Conservation (phyloP, 2,329 filamentous ascomycete genomes). For the Fulvia fulva region DNA sequence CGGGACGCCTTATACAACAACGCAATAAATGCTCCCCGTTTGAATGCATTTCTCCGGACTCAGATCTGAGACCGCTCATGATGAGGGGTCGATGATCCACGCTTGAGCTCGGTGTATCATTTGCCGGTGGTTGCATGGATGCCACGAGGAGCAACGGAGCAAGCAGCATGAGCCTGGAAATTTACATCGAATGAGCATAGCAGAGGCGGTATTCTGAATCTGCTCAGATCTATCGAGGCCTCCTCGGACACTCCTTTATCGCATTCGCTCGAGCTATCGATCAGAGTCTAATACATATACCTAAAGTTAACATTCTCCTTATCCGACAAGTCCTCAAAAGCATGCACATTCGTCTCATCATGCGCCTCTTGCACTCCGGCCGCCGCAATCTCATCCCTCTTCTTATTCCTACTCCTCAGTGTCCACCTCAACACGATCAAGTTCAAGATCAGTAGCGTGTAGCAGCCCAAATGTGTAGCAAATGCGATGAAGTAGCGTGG, state of each 20-base stretch:
- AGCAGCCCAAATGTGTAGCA: slow-evolving; percentile 66
- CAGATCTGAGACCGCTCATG: not conserved
- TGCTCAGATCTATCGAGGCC: no score
- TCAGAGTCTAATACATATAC: slow-evolving; percentile 8
- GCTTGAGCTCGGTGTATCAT: not conserved
- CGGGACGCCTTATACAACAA: no score
- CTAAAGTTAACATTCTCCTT: slow-evolving; percentile 26
- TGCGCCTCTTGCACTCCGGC: slow-evolving; percentile 21
- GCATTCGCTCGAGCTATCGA: not conserved
- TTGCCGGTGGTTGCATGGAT: not conserved
- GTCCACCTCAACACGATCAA: slow-evolving; percentile 42
- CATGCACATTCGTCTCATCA: slow-evolving; percentile 30
- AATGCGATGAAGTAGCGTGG: slow-evolving; percentile 69
- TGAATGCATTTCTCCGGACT: not conserved
- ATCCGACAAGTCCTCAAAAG: slow-evolving; percentile 33
- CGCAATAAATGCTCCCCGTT: not conserved
- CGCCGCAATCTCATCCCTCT: slow-evolving; percentile 33
- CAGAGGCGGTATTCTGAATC: no score
- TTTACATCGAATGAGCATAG: not conserved
- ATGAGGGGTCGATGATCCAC: not conserved
- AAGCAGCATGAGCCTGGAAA: not conserved
- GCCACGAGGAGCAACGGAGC: not conserved
- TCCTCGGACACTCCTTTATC: no score
- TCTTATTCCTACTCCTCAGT: slow-evolving; percentile 40
- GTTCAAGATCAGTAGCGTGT: slow-evolving; percentile 48